phyloP scores from a whole-genome alignment of 106 monocot genomes.

The Iris macrosiphon region DNA sequence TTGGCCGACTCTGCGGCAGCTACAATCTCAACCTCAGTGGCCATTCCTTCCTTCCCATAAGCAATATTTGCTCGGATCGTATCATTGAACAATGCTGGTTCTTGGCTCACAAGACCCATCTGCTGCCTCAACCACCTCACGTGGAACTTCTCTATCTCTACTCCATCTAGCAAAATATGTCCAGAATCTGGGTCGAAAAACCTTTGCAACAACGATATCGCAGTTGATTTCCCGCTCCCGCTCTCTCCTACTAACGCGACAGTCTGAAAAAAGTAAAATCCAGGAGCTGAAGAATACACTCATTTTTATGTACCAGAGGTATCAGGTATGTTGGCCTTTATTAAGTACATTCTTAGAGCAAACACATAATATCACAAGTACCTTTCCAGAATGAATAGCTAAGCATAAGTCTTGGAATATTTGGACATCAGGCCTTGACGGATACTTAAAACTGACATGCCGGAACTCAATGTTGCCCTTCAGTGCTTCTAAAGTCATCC shows the following conservation, averaged over 20 bases:
- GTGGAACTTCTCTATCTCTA: constrained; percentile 1
- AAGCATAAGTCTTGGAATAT: constrained; percentile 29
- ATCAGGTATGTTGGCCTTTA: background rate
- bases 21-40: constrained; percentile 14
- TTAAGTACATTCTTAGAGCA: too few species aligned
- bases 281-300: too few species aligned
- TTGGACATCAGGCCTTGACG: constrained; percentile 24
- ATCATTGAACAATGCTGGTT: constrained; percentile 11
- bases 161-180: constrained; percentile 4
- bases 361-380: background rate
- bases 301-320: background rate
- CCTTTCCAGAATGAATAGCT: constrained; percentile 29
- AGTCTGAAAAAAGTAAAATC: background rate
- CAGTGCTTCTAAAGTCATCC: constrained; percentile 12
- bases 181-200: constrained; percentile 14
- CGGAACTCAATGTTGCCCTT: constrained; percentile 28
- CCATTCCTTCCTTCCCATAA: constrained; percentile 5
- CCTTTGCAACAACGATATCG: constrained; percentile 8
- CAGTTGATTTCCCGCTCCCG: constrained; percentile 13
- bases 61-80: constrained; percentile 13
- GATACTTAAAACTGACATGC: constrained; percentile 36
- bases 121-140: constrained; percentile 14
- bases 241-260: constrained; percentile 15
- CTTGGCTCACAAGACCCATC: constrained; percentile 7
- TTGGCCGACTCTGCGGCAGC: constrained; percentile 7